A percentile compares a stretch with the other conserved stretches of the same genome.
phyloP scores from a whole-genome alignment of 2,329 filamentous ascomycete genomes.

The Phialophora macrospora region DNA sequence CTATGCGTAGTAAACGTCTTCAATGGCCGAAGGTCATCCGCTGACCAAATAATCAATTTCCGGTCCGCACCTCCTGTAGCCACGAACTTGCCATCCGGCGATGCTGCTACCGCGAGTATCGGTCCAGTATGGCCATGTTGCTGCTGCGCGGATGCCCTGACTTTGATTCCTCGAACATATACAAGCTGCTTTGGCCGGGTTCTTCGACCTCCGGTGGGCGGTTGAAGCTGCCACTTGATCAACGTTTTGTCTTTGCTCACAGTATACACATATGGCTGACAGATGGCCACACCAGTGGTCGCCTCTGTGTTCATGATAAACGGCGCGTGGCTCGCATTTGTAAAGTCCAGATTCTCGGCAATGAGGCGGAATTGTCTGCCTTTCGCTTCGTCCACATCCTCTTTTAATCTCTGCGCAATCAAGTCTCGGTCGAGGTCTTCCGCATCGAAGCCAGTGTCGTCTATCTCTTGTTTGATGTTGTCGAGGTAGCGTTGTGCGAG shows the following conservation, averaged over 20 bases:
- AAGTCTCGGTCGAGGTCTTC: conserved; percentile 90
- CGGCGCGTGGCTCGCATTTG: conserved; percentile 68
- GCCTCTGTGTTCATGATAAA: conserved; percentile 79
- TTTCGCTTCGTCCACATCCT: conserved; percentile 90
- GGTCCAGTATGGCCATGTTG: conserved; percentile 75
- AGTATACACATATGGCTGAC: conserved; percentile 82
- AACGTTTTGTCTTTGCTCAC: conserved; percentile 82
- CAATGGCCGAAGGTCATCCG: conserved; percentile 74
- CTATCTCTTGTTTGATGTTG: conserved; percentile 81
- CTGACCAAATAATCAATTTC: conserved; percentile 86
- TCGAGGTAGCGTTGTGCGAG: conserved; percentile 92
- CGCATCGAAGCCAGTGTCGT: conserved; percentile 88
- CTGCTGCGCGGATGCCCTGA: conserved; percentile 47
- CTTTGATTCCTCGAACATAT: conserved; percentile 56
- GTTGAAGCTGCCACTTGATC: conserved; percentile 85
- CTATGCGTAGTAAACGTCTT: conserved; percentile 90
- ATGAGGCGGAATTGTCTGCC: conserved; percentile 85
- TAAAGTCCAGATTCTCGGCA: conserved; percentile 73
- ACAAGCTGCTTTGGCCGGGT: conserved; percentile 51
- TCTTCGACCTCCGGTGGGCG: conserved; percentile 46
- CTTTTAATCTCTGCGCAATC: conserved; percentile 85
- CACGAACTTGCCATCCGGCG: conserved; percentile 85
- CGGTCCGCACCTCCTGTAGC: conserved; percentile 87
- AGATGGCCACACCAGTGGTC: conserved; percentile 79
- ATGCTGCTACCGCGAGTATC: conserved; percentile 84